Percentiles rank a stretch among this genome's conserved stretches.
Evolutionary conservation across 345 rosid species (phyloP).

Genomic region (Aethionema arabicum): DNA sequence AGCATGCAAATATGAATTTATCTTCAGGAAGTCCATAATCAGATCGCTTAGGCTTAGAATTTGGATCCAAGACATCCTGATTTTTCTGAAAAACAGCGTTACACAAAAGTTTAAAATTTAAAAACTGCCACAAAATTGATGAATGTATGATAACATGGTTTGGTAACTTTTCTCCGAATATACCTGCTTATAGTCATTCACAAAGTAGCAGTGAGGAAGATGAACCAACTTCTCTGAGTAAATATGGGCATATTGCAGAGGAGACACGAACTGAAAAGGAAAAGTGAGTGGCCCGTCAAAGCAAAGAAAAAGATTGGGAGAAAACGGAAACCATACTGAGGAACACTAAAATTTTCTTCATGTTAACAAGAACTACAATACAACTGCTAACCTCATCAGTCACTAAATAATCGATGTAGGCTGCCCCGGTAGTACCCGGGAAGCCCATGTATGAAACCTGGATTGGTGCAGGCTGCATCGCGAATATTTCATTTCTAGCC

Average conservation of each 20-base stretch:
- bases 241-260: constrained; percentile 63
- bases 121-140: background rate
- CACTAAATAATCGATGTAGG: constrained; percentile 91
- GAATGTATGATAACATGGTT: constrained; percentile 1
- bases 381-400: constrained; percentile 77
- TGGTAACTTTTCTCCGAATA: constrained; percentile 11
- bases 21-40: constrained; percentile 96
- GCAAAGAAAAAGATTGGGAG: background rate
- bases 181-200: constrained; percentile 98
- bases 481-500: constrained; percentile 95
- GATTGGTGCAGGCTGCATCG: constrained; percentile 97
- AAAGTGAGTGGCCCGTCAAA: constrained; percentile 22
- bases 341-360: background rate
- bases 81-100: constrained; percentile 65
- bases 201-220: constrained; percentile 97
- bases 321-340: background rate
- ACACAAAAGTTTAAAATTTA: background rate
- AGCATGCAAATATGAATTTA: constrained; percentile 96
- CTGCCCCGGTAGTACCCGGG: constrained; percentile 98
- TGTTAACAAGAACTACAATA: background rate
- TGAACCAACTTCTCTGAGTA: constrained; percentile 98
- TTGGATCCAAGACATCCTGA: constrained; percentile 80
- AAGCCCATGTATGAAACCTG: constrained; percentile 99
- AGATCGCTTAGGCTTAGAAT: constrained; percentile 68
- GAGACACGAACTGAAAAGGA: constrained; percentile 82